A percentile compares a stretch with the other conserved stretches of the same genome.
Conservation (phyloP, 768 basidiomycete genomes). For the Naganishia onofrii region DNA sequence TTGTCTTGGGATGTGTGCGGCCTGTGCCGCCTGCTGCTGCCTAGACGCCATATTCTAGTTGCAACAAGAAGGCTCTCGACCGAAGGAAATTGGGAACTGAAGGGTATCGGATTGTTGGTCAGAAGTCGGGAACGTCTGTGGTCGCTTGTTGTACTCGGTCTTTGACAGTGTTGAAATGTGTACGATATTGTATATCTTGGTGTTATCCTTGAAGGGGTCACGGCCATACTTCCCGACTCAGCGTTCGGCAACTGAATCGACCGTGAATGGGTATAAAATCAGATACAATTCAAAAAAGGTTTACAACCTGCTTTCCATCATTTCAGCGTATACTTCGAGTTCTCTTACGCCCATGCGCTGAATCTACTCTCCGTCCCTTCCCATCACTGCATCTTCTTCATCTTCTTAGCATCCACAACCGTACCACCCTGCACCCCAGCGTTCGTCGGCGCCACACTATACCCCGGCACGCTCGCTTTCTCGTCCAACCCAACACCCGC, state of each 20-base stretch:
- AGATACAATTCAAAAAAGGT: background rate
- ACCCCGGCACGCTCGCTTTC: background rate
- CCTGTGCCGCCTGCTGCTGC: conserved; percentile 17
- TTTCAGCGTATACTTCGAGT: background rate
- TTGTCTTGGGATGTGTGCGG: conserved; percentile 15
- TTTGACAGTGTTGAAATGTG: background rate
- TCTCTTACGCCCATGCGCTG: too few relatives aligned
- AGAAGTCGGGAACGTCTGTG: background rate
- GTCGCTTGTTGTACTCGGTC: background rate
- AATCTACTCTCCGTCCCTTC: background rate
- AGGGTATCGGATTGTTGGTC: background rate
- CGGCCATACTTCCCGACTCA: too few relatives aligned
- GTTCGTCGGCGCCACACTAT: background rate
- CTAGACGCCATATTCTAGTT: conserved; percentile 9
- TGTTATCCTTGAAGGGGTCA: too few relatives aligned
- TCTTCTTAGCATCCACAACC: conserved; percentile 2
- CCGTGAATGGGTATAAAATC: too few relatives aligned
- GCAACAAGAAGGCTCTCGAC: background rate
- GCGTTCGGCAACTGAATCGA: too few relatives aligned
- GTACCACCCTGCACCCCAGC: background rate
- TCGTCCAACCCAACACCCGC: conserved; percentile 11
- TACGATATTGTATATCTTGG: background rate
- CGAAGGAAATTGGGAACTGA: background rate
- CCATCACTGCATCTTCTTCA: conserved; percentile 8
- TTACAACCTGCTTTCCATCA: background rate